Base-by-base conservation (phyloP, 495 filamentous ascomycete genomes). In the Penicillium soppii region DNA sequence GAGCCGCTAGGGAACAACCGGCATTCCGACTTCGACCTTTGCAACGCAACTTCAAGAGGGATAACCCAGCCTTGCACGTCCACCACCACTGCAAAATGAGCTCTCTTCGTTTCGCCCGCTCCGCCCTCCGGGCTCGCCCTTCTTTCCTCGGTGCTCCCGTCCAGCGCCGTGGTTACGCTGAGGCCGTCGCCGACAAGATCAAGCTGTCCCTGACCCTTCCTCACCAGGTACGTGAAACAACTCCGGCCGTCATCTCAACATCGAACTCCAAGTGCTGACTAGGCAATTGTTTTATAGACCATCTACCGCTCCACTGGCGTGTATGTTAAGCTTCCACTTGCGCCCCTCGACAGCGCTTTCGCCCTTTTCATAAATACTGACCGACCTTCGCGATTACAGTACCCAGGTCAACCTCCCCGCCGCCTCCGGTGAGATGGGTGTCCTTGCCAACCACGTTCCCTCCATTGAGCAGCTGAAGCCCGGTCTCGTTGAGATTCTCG, bases 391-490 rank as follows among this genome's bases (percentile, higher is more conserved):
- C 66, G 56, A 66, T 65, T 17, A 58, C 74, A 97, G 83, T 68
- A 86, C 97, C 64, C 94, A 99, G 78, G 95, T 99, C 79, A 99
- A 99, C 83, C 83, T 99, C 63, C 86, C 95, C 69, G 92, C 94
- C 68, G 94, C 95, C 76, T 92, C 92, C 45, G 94, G 94, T 64
- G 95, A 97, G 63, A 99, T 99, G 94, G 94, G 94, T 86, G 82
- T 99, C 57, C 88, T 99, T 61, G 94, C 94, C 71, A 91, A 92
- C 80, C 94, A 99, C 84, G 95, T 99, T 58, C 92, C 94, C 38
- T 92, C 94, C 42, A 96, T 99, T 63, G 94, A 99, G 82, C 94
- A 99, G 81, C 82, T 99, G 69, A 95, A 92, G 82, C 91, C 94
- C 43, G 94, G 94, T 61, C 74, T 97, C 54, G 82, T 99, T 57